Evolutionary conservation across 352 stramenopile species (phyloP), one percentile per base, ranked within the genome.

Genomic region (Poterioochromonas sp.): DNA sequence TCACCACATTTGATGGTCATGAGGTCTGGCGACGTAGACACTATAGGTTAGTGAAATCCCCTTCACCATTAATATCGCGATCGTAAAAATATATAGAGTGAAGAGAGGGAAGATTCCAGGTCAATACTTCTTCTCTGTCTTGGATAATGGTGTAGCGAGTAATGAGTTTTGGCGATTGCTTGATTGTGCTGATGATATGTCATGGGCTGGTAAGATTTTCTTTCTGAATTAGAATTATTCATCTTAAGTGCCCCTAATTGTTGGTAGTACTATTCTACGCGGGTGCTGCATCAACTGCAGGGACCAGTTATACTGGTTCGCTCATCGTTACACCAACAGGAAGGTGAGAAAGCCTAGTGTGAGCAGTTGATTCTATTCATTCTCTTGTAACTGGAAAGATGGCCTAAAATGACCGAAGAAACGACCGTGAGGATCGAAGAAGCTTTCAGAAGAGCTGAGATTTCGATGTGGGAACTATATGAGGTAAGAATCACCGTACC

Each of bases 131-230:
- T 85, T 84, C 62, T 80, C 79, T 3, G 82, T 85, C 8, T 69
- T 84, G 22, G 82, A 85, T 78, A 85, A 85, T 69, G 82, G 82
- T 32, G 82, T 85, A 0, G 77, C 77, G 0, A 79, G 51, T 34
- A 83, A 82, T 35, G 82, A 85, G 47, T 83, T 78, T 79, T 85
- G 82, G 82, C 41, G 80, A 8, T 84, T 85, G 29, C 69, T 85
- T 29, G 82, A 85, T 47, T 78, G 76, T 44, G 40, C 82, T 37
- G 80, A 85, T 35, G 82, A 85, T 40, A 63, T 85, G 39, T 78
- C 60, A 18, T 84, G 80, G 80, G 80, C 76, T 35, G 41, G 64
- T 73, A 35, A 35, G 22, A 22, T 22, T 5, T 12, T 26, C 5
- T 34, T 53, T 62, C 32, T 12, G 65, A 74, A 35, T 3, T 32